Evolutionary conservation across 2,329 filamentous ascomycete genomes (phyloP).

Genomic region (Neofusicoccum laricinum): DNA sequence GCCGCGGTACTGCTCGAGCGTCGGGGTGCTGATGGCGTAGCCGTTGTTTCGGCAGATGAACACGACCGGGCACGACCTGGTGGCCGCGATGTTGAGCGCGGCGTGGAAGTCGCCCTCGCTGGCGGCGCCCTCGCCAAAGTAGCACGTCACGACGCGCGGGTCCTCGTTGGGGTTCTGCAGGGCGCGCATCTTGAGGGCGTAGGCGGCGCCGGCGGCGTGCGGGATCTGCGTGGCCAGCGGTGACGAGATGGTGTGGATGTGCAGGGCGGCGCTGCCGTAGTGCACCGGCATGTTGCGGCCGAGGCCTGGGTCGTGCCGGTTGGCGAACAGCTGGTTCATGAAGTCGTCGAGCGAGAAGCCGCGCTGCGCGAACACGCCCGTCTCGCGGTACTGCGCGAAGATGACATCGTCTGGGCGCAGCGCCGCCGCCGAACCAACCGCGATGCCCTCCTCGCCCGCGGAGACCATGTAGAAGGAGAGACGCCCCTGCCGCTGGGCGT

Average conservation of each 20-base stretch:
- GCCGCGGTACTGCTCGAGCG: conserved; percentile 84
- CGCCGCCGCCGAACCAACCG: conserved; percentile 82
- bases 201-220: conserved; percentile 82
- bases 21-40: conserved; percentile 86
- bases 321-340: conserved; percentile 94
- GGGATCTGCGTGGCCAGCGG: conserved; percentile 86
- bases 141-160: conserved; percentile 69
- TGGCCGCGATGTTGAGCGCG: conserved; percentile 86
- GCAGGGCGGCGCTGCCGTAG: conserved; percentile 79
- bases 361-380: conserved; percentile 84
- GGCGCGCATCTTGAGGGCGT: conserved; percentile 79
- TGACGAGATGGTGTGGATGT: conserved; percentile 88
- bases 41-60: conserved; percentile 94
- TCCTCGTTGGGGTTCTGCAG: conserved; percentile 62
- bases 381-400: conserved; percentile 92
- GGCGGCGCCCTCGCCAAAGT: conserved; percentile 88
- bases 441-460: conserved; percentile 90
- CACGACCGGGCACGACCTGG: conserved; percentile 78
- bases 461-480: conserved; percentile 97
- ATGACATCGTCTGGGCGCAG: conserved; percentile 82
- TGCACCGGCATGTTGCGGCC: conserved; percentile 98
- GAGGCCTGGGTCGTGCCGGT: conserved; percentile 71
- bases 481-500: conserved; percentile 91
- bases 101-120: conserved; percentile 92
- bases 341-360: conserved; percentile 86